Conservation (phyloP, 2,329 filamentous ascomycete genomes). For the Chrysosporium keratinophilum region DNA sequence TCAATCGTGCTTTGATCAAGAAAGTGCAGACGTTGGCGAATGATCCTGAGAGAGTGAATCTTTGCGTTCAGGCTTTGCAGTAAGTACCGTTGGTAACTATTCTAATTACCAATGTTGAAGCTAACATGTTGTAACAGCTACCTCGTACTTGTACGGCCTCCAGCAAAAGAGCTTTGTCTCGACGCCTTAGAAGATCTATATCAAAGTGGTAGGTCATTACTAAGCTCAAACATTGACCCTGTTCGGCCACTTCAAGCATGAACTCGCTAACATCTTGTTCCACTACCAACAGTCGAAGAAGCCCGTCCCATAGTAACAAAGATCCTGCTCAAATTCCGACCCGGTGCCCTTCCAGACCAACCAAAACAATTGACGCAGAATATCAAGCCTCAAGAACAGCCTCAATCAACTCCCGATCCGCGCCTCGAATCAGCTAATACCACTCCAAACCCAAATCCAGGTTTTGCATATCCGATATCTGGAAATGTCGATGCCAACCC, state of each 20-base stretch:
- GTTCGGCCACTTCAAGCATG: not conserved
- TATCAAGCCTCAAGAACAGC: not conserved
- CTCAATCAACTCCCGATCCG: not conserved
- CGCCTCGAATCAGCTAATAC: not conserved
- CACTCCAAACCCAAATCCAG: not conserved
- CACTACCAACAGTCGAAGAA: constrained; percentile 32
- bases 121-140: constrained; percentile 31
- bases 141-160: constrained; percentile 49
- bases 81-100: constrained; percentile 26
- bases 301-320: constrained; percentile 42
- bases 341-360: constrained; percentile 27
- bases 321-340: constrained; percentile 47
- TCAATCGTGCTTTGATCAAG: constrained; percentile 61
- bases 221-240: not conserved
- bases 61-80: constrained; percentile 49
- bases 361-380: constrained; percentile 2
- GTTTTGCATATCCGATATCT: not conserved
- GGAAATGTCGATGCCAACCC: not conserved
- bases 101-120: not conserved
- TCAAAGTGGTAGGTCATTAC: constrained; percentile 39
- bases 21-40: constrained; percentile 56
- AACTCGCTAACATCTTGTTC: not conserved
- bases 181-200: constrained; percentile 52
- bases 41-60: constrained; percentile 52
- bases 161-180: constrained; percentile 46